Base-by-base conservation (phyloP, 139 green algal genomes). In the Micractinium conductrix region DNA sequence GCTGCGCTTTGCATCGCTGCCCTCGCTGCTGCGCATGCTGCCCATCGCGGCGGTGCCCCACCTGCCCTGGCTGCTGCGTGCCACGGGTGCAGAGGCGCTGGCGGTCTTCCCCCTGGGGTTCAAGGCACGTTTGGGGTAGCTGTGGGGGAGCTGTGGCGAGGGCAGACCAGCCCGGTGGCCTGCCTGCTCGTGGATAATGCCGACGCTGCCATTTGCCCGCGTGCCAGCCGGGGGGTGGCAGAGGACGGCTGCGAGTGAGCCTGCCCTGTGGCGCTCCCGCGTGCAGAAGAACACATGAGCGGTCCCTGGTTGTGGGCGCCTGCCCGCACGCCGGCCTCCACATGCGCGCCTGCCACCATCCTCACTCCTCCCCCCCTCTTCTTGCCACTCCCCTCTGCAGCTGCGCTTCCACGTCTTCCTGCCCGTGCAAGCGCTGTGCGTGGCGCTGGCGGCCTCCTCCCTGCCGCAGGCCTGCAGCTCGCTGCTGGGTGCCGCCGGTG, bases 351-450 rank as follows among this genome's bases (percentile, higher is more conserved):
- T 43, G 22, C 26, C 26, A 3, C 63, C 9, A 17, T 30, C n/a
- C 63, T 40, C n/a, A 42, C 38, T 30, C 21, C 37, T 12, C 21
- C 10, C 19, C 38, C 68, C 0, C 21, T 37, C 37, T 30, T 10
- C 37, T 33, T 37, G 70, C 70, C 70, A 26, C 26, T 33, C 30
- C 22, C 7, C 70, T 28, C 17, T 60, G n/a, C 76, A 82, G 76
- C 38, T 82, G 55, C 76, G 76, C 22, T 55, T 82, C 55, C 43
- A 44, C 28, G 38, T 43, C 55, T 82, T 82, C 58, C 38, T 82
- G 26, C 76, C 76, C 9, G 0, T 82, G 58, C 76, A 82, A 35
- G 62, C n/a, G 7, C 58, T 82, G 26, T 82, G 76, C 58, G 26
- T 73, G 37, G 58, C 55, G 9, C 40, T 82, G 2, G 28, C 72